Evolutionary conservation across 1,284 basidiomycete species (phyloP).

Genomic region (Fomitopsis pinicola): DNA sequence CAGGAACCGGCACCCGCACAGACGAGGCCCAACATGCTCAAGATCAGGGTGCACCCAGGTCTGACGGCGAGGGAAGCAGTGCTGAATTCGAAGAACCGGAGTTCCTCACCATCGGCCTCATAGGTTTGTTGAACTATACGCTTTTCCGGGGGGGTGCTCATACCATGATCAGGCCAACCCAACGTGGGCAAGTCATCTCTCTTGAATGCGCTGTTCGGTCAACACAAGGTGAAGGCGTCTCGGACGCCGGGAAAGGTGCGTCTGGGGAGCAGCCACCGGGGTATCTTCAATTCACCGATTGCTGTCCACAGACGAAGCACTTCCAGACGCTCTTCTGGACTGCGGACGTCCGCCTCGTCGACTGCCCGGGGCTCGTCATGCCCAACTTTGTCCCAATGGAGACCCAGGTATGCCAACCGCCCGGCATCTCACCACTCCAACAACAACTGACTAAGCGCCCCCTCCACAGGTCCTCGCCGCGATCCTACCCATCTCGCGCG

Average conservation of each 20-base stretch:
- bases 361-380: constrained; percentile 84
- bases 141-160: not conserved
- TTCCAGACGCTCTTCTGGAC: constrained; percentile 92
- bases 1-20: not conserved
- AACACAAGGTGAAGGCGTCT: constrained; percentile 79
- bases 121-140: constrained; percentile 45
- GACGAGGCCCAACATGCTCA: not conserved
- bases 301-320: constrained; percentile 72
- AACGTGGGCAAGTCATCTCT: constrained; percentile 93
- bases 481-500: constrained; percentile 85
- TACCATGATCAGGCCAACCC: constrained; percentile 65
- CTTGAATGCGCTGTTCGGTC: constrained; percentile 85
- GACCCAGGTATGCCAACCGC: constrained; percentile 52
- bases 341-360: constrained; percentile 74
- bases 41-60: constrained; percentile 9
- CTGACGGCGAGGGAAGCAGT: constrained; percentile 8
- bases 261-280: not conserved
- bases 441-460: not conserved
- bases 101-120: constrained; percentile 77
- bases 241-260: constrained; percentile 85
- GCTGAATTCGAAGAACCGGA: constrained; percentile 39
- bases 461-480: constrained; percentile 61
- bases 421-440: not conserved
- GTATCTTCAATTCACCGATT: not conserved
- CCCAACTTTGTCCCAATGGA: constrained; percentile 79